These are phyloP conservation scores for Arthrobotrys pseudoclavata DNA, from an alignment of 2,329 filamentous ascomycete genomes.

Conservation along the genomic window DNA sequence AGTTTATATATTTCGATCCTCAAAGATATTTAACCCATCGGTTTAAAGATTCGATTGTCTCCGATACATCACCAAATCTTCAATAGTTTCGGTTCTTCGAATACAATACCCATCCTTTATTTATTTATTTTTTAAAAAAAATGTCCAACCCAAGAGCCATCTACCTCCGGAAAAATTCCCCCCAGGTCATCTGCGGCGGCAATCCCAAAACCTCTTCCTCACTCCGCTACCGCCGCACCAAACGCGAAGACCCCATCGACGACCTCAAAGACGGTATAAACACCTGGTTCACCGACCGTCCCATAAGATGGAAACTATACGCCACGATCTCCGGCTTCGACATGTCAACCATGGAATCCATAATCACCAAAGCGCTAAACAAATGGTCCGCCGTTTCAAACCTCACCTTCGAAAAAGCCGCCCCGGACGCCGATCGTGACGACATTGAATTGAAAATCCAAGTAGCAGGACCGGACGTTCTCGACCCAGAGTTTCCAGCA, in stretches of 20 bases:
- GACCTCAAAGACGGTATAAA: neutral
- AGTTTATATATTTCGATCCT: too few relatives aligned
- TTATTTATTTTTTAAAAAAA: neutral
- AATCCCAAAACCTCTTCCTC: too few relatives aligned
- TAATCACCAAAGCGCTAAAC: neutral
- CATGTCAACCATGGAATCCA: conserved; percentile 3
- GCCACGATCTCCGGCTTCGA: neutral
- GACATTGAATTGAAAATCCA: conserved; percentile 10
- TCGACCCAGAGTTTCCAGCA: conserved; percentile 10
- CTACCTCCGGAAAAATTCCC: neutral
- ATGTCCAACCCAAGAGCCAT: neutral
- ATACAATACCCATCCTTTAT: neutral
- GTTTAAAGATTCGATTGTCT: too few relatives aligned
- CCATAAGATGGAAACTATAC: conserved; percentile 23
- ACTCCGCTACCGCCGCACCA: neutral
- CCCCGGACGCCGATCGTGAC: neutral
- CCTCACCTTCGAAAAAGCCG: conserved; percentile 17
- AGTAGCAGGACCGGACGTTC: neutral
- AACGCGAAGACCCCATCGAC: neutral
- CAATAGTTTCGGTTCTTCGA: neutral
- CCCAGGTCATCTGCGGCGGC: neutral
- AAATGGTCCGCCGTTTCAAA: conserved; percentile 18
- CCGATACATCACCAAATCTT: neutral
- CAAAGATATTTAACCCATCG: too few relatives aligned
- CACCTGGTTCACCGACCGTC: conserved; percentile 5